Conservation (phyloP, 306 rosid species). For the Dalbergia cochinchinensis region DNA sequence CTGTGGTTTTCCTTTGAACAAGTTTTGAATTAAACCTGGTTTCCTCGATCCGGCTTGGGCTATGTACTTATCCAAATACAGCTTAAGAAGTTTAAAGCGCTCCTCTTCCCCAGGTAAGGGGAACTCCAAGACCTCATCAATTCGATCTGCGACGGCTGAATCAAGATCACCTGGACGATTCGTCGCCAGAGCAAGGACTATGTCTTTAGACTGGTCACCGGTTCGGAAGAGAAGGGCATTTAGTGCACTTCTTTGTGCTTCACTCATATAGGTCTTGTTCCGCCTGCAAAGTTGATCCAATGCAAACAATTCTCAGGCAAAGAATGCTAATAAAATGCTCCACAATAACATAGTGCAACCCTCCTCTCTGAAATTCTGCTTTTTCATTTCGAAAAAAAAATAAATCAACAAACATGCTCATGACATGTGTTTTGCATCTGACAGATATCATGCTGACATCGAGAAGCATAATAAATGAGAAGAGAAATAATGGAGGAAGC, state of each 20-base stretch:
- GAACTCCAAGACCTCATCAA: slow-evolving; percentile 95
- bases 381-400: neutral
- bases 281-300: slow-evolving; percentile 69
- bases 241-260: slow-evolving; percentile 99
- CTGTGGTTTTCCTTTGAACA: slow-evolving; percentile 71
- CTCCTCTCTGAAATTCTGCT: neutral
- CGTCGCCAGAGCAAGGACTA: slow-evolving; percentile 97
- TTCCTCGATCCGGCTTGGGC: slow-evolving; percentile 78
- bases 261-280: slow-evolving; percentile 98
- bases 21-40: slow-evolving; percentile 62
- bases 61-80: slow-evolving; percentile 88
- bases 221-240: slow-evolving; percentile 98
- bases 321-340: neutral
- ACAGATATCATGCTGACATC: slow-evolving; percentile 2
- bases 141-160: slow-evolving; percentile 95
- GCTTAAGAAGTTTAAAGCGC: slow-evolving; percentile 84
- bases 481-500: slow-evolving; percentile 19
- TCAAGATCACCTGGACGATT: slow-evolving; percentile 98
- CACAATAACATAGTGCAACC: neutral
- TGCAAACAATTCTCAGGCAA: slow-evolving; percentile 27
- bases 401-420: neutral
- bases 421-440: neutral
- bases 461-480: slow-evolving; percentile 34
- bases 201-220: slow-evolving; percentile 98
- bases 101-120: slow-evolving; percentile 95